phyloP scores from a whole-genome alignment of 1,284 basidiomycete genomes.

The Tilletia caries region DNA sequence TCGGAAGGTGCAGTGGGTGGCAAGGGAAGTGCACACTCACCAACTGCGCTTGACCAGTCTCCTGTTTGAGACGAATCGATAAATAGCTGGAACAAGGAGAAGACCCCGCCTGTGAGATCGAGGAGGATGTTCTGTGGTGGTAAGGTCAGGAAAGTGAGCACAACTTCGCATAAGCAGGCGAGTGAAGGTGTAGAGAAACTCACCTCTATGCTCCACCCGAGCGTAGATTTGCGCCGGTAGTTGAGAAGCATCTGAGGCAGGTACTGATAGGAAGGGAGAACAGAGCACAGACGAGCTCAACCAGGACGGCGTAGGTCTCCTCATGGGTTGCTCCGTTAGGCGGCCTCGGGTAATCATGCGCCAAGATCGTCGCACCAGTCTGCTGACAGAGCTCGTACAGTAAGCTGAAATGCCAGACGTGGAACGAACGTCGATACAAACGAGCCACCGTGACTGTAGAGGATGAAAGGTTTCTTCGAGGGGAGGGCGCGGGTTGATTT shows the following conservation, averaged over 20 bases:
- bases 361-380: neutral
- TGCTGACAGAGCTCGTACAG: constrained; percentile 1
- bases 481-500: neutral
- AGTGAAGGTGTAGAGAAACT: constrained; percentile 21
- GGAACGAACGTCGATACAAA: neutral
- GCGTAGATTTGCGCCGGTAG: constrained; percentile 48
- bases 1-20: too few species aligned
- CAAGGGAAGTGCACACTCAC: too few species aligned
- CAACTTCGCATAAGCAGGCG: too few species aligned
- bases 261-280: too few species aligned
- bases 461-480: neutral
- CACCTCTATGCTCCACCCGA: constrained; percentile 56
- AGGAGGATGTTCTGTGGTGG: constrained; percentile 18
- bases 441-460: constrained; percentile 5
- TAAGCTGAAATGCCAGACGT: neutral
- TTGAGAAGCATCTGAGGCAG: constrained; percentile 51
- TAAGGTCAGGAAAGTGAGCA: neutral
- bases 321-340: neutral
- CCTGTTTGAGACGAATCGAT: constrained; percentile 13
- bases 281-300: too few species aligned
- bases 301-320: constrained; percentile 2
- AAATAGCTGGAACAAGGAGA: constrained; percentile 2
- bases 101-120: constrained; percentile 22
- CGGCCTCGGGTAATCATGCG: neutral
- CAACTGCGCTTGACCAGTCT: constrained; percentile 13